Evolutionary conservation across 2,329 filamentous ascomycete genomes (phyloP).

Genomic region (Teratosphaeriaceae sp.): DNA sequence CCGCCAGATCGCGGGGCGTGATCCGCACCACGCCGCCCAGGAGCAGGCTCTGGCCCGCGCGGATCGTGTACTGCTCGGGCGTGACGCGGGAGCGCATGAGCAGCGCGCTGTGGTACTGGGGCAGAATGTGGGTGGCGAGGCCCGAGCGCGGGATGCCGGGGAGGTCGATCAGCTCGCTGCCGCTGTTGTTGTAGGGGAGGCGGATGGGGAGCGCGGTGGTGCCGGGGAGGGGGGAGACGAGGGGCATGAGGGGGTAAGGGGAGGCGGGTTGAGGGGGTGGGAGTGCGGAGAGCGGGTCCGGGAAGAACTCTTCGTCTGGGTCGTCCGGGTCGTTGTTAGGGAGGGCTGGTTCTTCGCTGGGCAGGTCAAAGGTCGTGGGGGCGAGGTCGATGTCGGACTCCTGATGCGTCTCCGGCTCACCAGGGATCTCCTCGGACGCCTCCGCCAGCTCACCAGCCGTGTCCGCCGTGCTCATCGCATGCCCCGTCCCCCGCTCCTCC

Average conservation of each 20-base stretch:
- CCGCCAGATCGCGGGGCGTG: slow-evolving; percentile 54
- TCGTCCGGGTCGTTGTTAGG: slow-evolving; percentile 4
- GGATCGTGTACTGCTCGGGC: slow-evolving; percentile 67
- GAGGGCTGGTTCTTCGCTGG: not conserved
- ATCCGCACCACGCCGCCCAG: slow-evolving; percentile 78
- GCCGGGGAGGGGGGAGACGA: slow-evolving; percentile 80
- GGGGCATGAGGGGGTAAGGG: slow-evolving; percentile 74
- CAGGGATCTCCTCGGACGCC: not conserved
- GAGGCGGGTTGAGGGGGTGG: slow-evolving; percentile 69
- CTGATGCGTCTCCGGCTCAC: slow-evolving; percentile 4
- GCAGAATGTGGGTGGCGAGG: slow-evolving; percentile 63
- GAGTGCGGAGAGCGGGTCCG: slow-evolving; percentile 46
- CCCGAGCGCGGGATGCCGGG: slow-evolving; percentile 74
- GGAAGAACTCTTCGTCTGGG: slow-evolving; percentile 14
- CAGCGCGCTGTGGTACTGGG: slow-evolving; percentile 58
- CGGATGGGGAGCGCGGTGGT: slow-evolving; percentile 95
- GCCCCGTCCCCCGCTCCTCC: not conserved
- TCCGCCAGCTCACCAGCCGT: slow-evolving; percentile 6
- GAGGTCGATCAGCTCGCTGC: slow-evolving; percentile 87
- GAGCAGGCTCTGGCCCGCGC: slow-evolving; percentile 70
- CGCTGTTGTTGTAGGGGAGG: slow-evolving; percentile 77
- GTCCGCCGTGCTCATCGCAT: not conserved
- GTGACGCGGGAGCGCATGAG: slow-evolving; percentile 73
- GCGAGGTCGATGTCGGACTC: no score
- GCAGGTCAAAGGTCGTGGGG: not conserved